A percentile compares a stretch with the other conserved stretches of the same genome.
These are phyloP conservation scores for Ottelia alismoides DNA, from an alignment of 106 monocot species.

Conservation along the genomic window DNA sequence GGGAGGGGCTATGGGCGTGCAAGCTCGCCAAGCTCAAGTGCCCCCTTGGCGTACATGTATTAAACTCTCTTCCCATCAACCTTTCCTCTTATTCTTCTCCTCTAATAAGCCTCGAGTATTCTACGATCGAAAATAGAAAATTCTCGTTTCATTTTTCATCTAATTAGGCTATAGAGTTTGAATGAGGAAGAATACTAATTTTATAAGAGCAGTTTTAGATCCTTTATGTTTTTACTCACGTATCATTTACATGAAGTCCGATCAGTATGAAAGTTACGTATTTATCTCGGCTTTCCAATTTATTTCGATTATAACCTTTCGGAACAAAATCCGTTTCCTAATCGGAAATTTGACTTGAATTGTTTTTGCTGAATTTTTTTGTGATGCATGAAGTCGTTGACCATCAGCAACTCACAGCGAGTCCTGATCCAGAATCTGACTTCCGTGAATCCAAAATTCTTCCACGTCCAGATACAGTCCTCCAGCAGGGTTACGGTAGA, in stretches of 20 bases:
- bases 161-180: neutral
- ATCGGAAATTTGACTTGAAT: too few species aligned
- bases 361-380: too few species aligned
- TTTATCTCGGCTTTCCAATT: too few species aligned
- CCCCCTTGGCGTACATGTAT: constrained; percentile 1
- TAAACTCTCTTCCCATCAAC: neutral
- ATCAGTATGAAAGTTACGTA: too few species aligned
- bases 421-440: neutral
- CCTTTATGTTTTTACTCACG: neutral
- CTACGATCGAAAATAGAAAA: neutral
- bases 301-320: too few species aligned
- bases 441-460: neutral
- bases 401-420: neutral
- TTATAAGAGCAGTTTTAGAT: neutral
- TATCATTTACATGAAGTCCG: too few species aligned
- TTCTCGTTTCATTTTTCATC: neutral
- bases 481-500: neutral
- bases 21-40: neutral
- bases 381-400: neutral
- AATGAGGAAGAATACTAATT: neutral
- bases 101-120: too few species aligned
- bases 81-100: too few species aligned
- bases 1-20: constrained; percentile 2
- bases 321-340: too few species aligned
- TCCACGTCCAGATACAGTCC: constrained; percentile 1